Percentiles rank a stretch among this genome's conserved stretches.
Evolutionary conservation across 2,329 filamentous ascomycete genomes (phyloP).

Genomic region (Dothidotthia symphoricarpi): DNA sequence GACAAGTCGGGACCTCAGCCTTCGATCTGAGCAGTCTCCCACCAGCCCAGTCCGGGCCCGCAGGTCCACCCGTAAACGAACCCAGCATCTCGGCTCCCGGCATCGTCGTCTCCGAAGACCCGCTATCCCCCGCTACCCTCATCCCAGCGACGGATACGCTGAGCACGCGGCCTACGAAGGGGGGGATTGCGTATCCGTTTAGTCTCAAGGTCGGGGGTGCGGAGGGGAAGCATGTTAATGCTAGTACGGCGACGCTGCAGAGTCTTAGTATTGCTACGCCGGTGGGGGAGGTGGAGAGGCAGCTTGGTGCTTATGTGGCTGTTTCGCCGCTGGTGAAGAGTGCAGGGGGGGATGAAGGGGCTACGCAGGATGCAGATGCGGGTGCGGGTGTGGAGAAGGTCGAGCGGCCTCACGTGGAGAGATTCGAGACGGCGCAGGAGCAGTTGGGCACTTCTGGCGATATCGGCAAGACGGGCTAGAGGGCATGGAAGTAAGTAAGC

Average conservation of each 20-base stretch:
- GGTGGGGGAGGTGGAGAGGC: slow-evolving; percentile 18
- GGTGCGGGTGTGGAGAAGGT: slow-evolving; percentile 5
- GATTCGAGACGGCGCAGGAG: slow-evolving; percentile 55
- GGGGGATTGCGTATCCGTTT: slow-evolving; percentile 71
- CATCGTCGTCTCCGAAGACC: slow-evolving; percentile 24
- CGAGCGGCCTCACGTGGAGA: slow-evolving; percentile 47
- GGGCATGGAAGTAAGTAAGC: too few species aligned
- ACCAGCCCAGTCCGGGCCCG: slow-evolving; percentile 12
- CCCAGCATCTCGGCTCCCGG: slow-evolving; percentile 1
- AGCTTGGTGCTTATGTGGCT: slow-evolving; percentile 6
- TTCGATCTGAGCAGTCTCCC: slow-evolving; percentile 18
- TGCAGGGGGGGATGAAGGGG: too few species aligned
- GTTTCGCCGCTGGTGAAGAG: too few species aligned
- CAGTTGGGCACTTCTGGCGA: slow-evolving; percentile 10
- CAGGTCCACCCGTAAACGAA: slow-evolving; percentile 20
- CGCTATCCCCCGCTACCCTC: slow-evolving; percentile 36
- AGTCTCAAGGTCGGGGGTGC: slow-evolving; percentile 56
- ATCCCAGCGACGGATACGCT: slow-evolving; percentile 49
- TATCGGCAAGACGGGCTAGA: too few species aligned
- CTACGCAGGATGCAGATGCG: too few species aligned
- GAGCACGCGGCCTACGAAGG: slow-evolving; percentile 65
- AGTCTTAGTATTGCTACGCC: slow-evolving; percentile 34
- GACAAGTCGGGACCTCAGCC: slow-evolving; percentile 24
- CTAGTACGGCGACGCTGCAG: slow-evolving; percentile 67
- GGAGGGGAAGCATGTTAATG: slow-evolving; percentile 53